Conservation (phyloP, 2,329 filamentous ascomycete species). For the Fusarium praegraminearum region DNA sequence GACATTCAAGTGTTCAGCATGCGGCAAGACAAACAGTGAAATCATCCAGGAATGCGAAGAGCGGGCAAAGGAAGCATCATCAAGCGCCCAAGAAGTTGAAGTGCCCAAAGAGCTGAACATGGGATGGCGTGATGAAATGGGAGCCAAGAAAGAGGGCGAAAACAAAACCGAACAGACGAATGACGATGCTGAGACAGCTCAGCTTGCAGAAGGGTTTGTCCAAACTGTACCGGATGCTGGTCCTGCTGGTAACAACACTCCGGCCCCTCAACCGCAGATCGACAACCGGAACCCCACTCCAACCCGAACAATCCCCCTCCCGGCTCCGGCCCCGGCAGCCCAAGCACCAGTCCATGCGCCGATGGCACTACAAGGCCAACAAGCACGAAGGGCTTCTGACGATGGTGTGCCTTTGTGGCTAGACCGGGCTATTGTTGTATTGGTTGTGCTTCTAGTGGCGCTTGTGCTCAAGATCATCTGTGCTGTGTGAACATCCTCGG, state of each 20-base stretch:
- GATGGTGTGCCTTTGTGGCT: slow-evolving; percentile 78
- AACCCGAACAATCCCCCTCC: slow-evolving; percentile 24
- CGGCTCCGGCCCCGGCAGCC: slow-evolving; percentile 18
- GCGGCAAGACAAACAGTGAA: slow-evolving; percentile 77
- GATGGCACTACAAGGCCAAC: slow-evolving; percentile 28
- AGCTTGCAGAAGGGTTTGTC: slow-evolving; percentile 70
- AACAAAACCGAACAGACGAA: slow-evolving; percentile 28
- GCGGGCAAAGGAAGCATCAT: slow-evolving; percentile 57
- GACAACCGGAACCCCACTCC: slow-evolving; percentile 30
- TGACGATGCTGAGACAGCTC: slow-evolving; percentile 58
- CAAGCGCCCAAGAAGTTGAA: slow-evolving; percentile 57
- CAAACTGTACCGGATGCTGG: slow-evolving; percentile 55
- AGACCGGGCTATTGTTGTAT: slow-evolving; percentile 80
- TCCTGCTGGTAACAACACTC: background rate
- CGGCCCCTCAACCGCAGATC: slow-evolving; percentile 16
- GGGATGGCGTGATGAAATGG: slow-evolving; percentile 80
- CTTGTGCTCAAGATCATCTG: slow-evolving; percentile 72
- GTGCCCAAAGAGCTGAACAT: slow-evolving; percentile 70
- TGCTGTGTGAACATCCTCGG: slow-evolving; percentile 39
- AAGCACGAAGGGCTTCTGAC: slow-evolving; percentile 42
- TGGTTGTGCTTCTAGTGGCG: slow-evolving; percentile 76
- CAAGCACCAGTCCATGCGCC: slow-evolving; percentile 20
- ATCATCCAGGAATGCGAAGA: slow-evolving; percentile 79
- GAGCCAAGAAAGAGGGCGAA: slow-evolving; percentile 48
- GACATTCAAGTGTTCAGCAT: slow-evolving; percentile 76